phyloP scores from a whole-genome alignment of 2,329 filamentous ascomycete species.

The Xylaria sp. region DNA sequence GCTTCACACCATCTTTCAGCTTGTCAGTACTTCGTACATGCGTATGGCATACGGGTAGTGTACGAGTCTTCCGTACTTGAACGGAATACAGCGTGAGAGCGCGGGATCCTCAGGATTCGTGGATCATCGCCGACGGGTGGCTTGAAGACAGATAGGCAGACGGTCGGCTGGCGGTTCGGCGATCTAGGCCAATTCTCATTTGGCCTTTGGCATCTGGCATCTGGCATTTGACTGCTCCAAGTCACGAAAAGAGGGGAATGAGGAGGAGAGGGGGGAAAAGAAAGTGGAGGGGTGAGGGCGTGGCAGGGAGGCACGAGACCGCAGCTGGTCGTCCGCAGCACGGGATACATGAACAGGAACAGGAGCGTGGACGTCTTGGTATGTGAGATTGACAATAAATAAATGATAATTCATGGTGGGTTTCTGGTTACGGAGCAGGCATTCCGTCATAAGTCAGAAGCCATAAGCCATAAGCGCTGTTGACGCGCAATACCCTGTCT shows the following conservation, averaged over 20 bases:
- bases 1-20: not conserved
- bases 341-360: not conserved
- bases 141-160: constrained; percentile 3
- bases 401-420: not conserved
- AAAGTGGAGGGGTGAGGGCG: not conserved
- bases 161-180: constrained; percentile 1
- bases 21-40: not conserved
- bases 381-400: not conserved
- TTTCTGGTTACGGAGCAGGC: not conserved
- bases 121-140: constrained; percentile 1
- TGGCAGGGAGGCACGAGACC: not conserved
- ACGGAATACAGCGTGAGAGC: not conserved
- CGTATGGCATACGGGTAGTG: not conserved
- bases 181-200: not conserved
- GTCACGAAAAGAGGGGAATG: not conserved
- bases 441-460: no score
- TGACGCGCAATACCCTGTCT: not conserved
- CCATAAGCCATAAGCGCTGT: not conserved
- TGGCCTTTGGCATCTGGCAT: not conserved
- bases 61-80: no score
- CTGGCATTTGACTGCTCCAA: not conserved
- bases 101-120: not conserved
- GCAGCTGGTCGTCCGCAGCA: not conserved
- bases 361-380: not conserved
- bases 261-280: not conserved